phyloP scores from a whole-genome alignment of 176 grass and related monocot species.

The Oryza punctata region DNA sequence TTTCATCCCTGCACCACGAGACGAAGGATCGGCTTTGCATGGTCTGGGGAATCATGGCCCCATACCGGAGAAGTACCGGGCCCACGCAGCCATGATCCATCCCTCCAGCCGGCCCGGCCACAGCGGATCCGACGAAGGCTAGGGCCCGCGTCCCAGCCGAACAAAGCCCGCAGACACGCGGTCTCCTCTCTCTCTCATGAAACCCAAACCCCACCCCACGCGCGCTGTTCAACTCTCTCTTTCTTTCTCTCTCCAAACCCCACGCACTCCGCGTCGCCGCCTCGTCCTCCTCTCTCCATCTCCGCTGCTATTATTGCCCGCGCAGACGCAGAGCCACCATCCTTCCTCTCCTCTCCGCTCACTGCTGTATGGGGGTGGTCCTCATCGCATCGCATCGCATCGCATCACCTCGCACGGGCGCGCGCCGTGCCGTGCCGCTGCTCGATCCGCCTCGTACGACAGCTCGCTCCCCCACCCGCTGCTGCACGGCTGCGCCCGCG shows the following conservation, averaged over 20 bases:
- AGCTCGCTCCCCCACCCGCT: neutral
- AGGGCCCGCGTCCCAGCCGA: neutral
- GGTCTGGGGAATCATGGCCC: no score
- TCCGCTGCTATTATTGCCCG: conserved; percentile 52
- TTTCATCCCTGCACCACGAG: no score
- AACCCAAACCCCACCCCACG: conserved; percentile 21
- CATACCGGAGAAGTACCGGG: neutral
- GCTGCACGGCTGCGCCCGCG: neutral
- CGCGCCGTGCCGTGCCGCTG: neutral
- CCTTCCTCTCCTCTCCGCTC: neutral
- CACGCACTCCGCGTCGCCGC: neutral
- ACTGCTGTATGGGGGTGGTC: conserved; percentile 52
- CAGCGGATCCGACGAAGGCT: neutral
- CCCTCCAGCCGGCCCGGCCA: neutral
- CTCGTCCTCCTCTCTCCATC: neutral
- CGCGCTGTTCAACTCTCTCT: no score
- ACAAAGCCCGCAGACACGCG: neutral
- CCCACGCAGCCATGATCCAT: neutral
- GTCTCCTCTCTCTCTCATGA: conserved; percentile 37
- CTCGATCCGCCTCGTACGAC: neutral
- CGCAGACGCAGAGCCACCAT: conserved; percentile 36
- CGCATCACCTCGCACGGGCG: neutral
- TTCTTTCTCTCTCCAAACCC: conserved; percentile 36
- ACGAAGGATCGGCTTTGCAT: no score
- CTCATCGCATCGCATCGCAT: conserved; percentile 30